Conservation (phyloP, 495 filamentous ascomycete species). For the Annulohypoxylon bovei region DNA sequence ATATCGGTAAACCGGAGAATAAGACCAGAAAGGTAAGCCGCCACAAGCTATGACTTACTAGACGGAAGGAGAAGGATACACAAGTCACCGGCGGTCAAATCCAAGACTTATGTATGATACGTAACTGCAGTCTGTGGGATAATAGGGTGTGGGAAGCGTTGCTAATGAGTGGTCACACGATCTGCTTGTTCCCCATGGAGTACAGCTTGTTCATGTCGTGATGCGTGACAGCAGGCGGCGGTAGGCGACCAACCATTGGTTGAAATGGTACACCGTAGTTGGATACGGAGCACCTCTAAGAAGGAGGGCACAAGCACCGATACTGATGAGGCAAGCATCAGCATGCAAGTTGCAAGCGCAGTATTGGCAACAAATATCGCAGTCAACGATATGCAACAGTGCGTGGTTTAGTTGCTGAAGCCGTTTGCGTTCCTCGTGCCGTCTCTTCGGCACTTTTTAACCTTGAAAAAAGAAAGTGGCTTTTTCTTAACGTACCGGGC, state of each 20-base stretch:
- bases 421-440: not conserved
- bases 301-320: slow-evolving; percentile 29
- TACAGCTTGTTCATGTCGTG: slow-evolving; percentile 36
- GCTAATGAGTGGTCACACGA: slow-evolving; percentile 27
- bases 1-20: slow-evolving; percentile 32
- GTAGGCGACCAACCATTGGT: slow-evolving; percentile 26
- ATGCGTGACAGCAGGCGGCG: slow-evolving; percentile 31
- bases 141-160: slow-evolving; percentile 24
- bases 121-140: slow-evolving; percentile 23
- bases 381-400: not conserved
- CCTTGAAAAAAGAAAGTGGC: not conserved
- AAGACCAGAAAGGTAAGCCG: slow-evolving; percentile 16
- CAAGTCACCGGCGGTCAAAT: slow-evolving; percentile 15
- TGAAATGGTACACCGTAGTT: slow-evolving; percentile 12
- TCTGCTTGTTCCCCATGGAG: slow-evolving; percentile 35
- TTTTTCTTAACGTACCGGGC: not conserved
- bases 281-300: slow-evolving; percentile 18
- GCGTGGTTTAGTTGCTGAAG: not conserved
- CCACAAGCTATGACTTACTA: slow-evolving; percentile 10
- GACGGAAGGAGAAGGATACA: slow-evolving; percentile 34
- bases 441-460: not conserved
- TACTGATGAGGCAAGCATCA: slow-evolving; percentile 30
- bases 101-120: slow-evolving; percentile 20
- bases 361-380: slow-evolving; percentile 24
- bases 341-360: slow-evolving; percentile 3